phyloP scores from a whole-genome alignment of 768 basidiomycete species.

The Rhizopogon vinicolor region DNA sequence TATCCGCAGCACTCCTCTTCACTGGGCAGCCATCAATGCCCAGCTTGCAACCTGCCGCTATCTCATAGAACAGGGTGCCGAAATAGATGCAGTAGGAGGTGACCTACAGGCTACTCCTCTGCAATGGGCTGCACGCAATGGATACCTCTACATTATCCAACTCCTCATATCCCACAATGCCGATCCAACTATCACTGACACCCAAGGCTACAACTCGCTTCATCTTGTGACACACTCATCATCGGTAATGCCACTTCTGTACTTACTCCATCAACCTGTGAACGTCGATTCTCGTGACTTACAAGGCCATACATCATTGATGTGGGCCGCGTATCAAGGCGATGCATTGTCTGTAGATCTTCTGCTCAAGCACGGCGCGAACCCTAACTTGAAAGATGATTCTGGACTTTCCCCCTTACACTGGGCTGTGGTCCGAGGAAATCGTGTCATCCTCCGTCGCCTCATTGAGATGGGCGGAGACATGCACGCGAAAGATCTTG shows the following conservation, averaged over 20 bases:
- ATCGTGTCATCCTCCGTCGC: slow-evolving; percentile 77
- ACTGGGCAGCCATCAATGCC: slow-evolving; percentile 98
- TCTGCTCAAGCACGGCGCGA: slow-evolving; percentile 83
- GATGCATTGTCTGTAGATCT: slow-evolving; percentile 94
- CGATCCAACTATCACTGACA: slow-evolving; percentile 87
- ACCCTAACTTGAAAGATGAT: slow-evolving; percentile 70
- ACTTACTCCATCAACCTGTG: slow-evolving; percentile 89
- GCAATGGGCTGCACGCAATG: slow-evolving; percentile 98
- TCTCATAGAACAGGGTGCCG: slow-evolving; percentile 88
- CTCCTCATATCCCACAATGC: slow-evolving; percentile 86
- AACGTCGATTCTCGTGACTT: slow-evolving; percentile 87
- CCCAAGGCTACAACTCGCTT: slow-evolving; percentile 93
- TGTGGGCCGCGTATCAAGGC: slow-evolving; percentile 99
- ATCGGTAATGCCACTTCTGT: slow-evolving; percentile 90
- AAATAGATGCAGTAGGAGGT: slow-evolving; percentile 91
- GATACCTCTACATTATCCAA: slow-evolving; percentile 94
- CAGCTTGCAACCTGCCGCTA: slow-evolving; percentile 86
- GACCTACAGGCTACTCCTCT: slow-evolving; percentile 92
- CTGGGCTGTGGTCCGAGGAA: slow-evolving; percentile 98
- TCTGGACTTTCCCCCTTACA: slow-evolving; percentile 85
- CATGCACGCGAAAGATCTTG: slow-evolving; percentile 71
- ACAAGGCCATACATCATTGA: slow-evolving; percentile 90
- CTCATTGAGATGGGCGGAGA: slow-evolving; percentile 86
- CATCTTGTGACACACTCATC: slow-evolving; percentile 95
- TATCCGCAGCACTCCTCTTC: slow-evolving; percentile 63